A percentile compares a stretch with the other conserved stretches of the same genome.
phyloP scores from a whole-genome alignment of 176 grass and related monocot species.

The Juncus effusus region DNA sequence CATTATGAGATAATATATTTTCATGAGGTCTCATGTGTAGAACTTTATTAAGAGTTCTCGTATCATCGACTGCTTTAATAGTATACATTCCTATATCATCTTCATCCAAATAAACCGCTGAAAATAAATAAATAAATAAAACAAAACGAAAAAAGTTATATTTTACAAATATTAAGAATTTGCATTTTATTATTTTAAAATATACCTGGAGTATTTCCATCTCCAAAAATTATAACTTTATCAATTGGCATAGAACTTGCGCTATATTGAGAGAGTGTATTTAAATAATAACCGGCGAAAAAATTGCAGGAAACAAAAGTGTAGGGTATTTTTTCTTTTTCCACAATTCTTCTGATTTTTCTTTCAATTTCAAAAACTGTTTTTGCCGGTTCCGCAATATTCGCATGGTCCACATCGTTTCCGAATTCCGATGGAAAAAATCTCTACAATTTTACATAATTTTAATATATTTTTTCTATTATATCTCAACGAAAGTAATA shows the following conservation, averaged over 20 bases:
- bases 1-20: conserved; percentile 27
- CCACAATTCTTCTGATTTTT: conserved; percentile 10
- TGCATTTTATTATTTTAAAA: too few relatives aligned
- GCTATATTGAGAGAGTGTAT: not conserved
- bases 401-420: conserved; percentile 22
- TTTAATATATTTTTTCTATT: too few relatives aligned
- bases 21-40: conserved; percentile 35
- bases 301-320: conserved; percentile 41
- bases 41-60: conserved; percentile 43
- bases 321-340: conserved; percentile 28
- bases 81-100: conserved; percentile 33
- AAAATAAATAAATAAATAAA: not conserved
- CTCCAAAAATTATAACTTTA: conserved; percentile 25
- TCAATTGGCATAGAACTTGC: conserved; percentile 5
- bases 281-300: conserved; percentile 20
- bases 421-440: conserved; percentile 38
- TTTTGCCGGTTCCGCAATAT: conserved; percentile 27
- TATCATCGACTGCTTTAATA: conserved; percentile 43
- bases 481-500: too few relatives aligned
- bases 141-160: not conserved
- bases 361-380: conserved; percentile 21
- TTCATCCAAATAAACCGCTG: conserved; percentile 37
- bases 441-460: conserved; percentile 1
- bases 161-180: not conserved
- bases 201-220: conserved; percentile 34